Evolutionary conservation across 495 filamentous ascomycete species (phyloP), one percentile per base, ranked within the genome.

Genomic region (Lasiosphaeria hispida): DNA sequence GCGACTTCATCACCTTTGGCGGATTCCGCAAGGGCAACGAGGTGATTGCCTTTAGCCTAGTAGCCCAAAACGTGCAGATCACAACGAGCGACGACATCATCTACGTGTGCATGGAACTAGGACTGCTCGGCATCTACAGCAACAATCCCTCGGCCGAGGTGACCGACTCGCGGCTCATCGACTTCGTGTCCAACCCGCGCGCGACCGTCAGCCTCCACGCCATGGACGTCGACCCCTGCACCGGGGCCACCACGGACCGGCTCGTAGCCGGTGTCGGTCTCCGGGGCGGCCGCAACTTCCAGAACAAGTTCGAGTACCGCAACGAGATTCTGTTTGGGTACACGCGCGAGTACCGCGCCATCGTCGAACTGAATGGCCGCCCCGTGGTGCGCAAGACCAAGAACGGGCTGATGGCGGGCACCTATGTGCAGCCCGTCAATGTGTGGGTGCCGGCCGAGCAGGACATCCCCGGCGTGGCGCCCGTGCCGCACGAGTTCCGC

Each of bases 201-300:
- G 35, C 41, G 0, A 52, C 48, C 4, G 38, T 38, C 0, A 61
- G 47, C 7, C 56, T 75, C 13, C 55, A 55, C 3, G 56, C 72
- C 43, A 53, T 53, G 10, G 72, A 72, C 33, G 64, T 75, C 5
- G 70, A 75, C 45, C 63, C 66, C 0, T 75, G 72, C 58, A 75
- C 72, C 0, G 72, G 72, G 3, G 62, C 66, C 7, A 61, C 63
- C 18, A 63, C 57, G 3, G 60, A 67, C 30, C 59, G 72, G 2
- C 7, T 65, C 37, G 55, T 59, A 6, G 41, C 58, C 0, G 33
- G 53, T 0, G 17, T 45, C 9, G 43, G 42, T 8, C 54, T 48
- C n/a, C 40, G 42, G 7, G 54, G 54, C 30, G 54, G 54, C 4
- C 10, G 18, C 10, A 57, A 57, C 43, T 6, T 30, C 34, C 54